Base-by-base conservation (phyloP, 2,329 filamentous ascomycete genomes). In the Sordariomycetes sp. region DNA sequence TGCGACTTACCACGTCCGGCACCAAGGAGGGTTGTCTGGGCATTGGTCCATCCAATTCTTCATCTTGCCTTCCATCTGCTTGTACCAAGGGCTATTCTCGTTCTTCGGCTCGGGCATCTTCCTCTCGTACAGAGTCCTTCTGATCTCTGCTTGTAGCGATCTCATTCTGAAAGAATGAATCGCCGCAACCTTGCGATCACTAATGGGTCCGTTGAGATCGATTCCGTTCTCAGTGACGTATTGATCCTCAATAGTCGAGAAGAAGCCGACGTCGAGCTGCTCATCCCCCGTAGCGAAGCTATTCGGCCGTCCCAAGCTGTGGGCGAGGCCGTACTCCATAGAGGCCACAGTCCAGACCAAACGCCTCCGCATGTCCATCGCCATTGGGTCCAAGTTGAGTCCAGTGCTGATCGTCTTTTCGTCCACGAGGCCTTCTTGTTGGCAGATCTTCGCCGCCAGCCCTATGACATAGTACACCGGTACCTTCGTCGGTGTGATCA, bases 121-220 rank as follows among this genome's bases (percentile, higher is more conserved):
- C 55, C 80, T 82, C 46, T 94, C 81, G 53, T 98, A 96, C 1
- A 96, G 65, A 6, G 79, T 81, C 38, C 87, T 75, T 37, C 87
- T 73, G 28, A 95, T 92, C 57, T 96, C 90, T 11, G 88, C 76
- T 53, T 95, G 88, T 10, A 88, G 65, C 38, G 93, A 59, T 36
- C 86, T 73, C 86, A 95, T 93, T 51, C 85, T 90, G 64, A 87
- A 87, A 48, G 94, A 92, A 54, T 98, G 90, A 40, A 95, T 87
- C 3, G 86, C 81, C 18, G 94, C 79, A 47, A 85, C 75, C 55
- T 98, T 98, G 51, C 84, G 86, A 44, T 88, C 70, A 24, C 84
- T 86, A 2, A 75, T 69, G 5, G 80, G 81, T 1, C 80, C 83
- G 0, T 79, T 71, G n/a, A n/a, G n/a, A 16, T 77, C 63, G 37